Base-by-base conservation (phyloP, 1,284 basidiomycete genomes). In the Macrocystidia cucumis region DNA sequence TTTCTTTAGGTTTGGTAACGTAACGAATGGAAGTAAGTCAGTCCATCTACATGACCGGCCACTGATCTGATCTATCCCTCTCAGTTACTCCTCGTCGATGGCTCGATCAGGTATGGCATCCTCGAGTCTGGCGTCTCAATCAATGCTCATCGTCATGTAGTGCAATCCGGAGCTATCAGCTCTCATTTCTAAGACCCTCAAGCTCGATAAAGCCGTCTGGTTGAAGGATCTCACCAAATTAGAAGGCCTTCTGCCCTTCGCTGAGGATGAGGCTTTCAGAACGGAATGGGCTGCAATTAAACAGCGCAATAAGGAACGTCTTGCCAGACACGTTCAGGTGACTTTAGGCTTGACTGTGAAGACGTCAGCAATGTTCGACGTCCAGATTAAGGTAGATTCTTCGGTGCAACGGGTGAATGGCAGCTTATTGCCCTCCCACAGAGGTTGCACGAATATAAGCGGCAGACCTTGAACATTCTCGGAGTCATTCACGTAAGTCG, bases 401-500 rank as follows among this genome's bases (percentile, higher is more conserved):
- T 4, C 12, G 12, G 14, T 31, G 25, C 19, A n/a, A n/a, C n/a
- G 28, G 4, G 11, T 14, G 17, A 32, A 23, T 35, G 7, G 14
- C 18, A 40, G 5, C 27, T 35, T 13, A 29, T 36, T 21, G 25
- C 19, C n/a, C 40, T 38, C 6, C 40, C 43, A 4, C 36, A 82
- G 78, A 76, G 86, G 48, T 57, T 91, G 46, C 84, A 89, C 38
- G 85, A 91, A 65, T 93, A 93, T 59, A 95, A 85, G 77, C 81
- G 87, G 44, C 88, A 91, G 70, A 84, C 79, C 4, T 62, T 90
- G 51, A 91, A 91, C 55, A 86, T 90, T 45, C 65, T 90, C 32
- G 88, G 86, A 39, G 83, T 92, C 43, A 81, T 95, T 47, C 80
- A 91, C 55, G 84, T 87, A 42, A 34, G 74, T 24, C 21, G 9